Percentiles rank a stretch among this genome's conserved stretches.
Evolutionary conservation across 192 early-diverging fungal species (phyloP).

Genomic region (Podochytrium sp.): DNA sequence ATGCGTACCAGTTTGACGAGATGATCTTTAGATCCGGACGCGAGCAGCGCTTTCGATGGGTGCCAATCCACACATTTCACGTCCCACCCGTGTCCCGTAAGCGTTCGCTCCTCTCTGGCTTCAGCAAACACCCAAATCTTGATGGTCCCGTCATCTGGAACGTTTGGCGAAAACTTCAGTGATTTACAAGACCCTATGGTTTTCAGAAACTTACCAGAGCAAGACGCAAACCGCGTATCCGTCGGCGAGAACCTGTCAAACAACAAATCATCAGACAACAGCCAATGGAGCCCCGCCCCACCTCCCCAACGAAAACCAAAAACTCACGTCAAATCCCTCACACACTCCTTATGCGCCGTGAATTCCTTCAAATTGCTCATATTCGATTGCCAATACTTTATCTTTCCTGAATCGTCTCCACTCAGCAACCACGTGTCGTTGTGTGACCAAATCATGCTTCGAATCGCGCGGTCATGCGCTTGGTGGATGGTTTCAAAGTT

Average conservation of each 20-base stretch:
- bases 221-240: constrained; percentile 92
- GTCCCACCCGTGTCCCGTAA: constrained; percentile 95
- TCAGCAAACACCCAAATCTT: constrained; percentile 97
- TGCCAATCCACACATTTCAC: constrained; percentile 98
- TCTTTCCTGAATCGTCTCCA: constrained; percentile 86
- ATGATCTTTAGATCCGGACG: constrained; percentile 95
- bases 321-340: constrained; percentile 80
- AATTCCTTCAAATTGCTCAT: constrained; percentile 92
- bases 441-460: constrained; percentile 95
- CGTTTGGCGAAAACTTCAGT: not conserved
- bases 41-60: constrained; percentile 87
- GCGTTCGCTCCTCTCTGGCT: constrained; percentile 74
- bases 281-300: not conserved
- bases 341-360: constrained; percentile 84
- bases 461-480: constrained; percentile 93
- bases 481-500: constrained; percentile 98
- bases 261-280: not conserved
- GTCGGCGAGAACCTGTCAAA: constrained; percentile 81
- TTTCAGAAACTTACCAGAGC: too few species aligned
- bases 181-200: not conserved
- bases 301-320: not conserved
- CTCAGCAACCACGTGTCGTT: constrained; percentile 95
- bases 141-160: constrained; percentile 85
- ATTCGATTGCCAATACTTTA: constrained; percentile 98
- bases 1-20: constrained; percentile 72